phyloP scores from a whole-genome alignment of 2,329 filamentous ascomycete genomes.

The Metarhizium brunneum region DNA sequence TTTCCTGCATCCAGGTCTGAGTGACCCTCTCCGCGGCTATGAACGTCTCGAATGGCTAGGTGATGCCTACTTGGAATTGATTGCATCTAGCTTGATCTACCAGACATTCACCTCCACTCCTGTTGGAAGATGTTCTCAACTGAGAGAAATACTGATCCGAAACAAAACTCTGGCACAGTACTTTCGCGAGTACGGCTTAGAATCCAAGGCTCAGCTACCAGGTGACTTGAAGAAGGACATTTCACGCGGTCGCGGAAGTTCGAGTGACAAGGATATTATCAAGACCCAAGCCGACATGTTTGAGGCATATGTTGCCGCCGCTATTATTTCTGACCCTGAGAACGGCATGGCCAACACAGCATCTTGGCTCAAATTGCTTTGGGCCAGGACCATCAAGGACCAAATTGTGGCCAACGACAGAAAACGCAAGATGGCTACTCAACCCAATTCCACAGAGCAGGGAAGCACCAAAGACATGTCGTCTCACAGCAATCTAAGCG shows the following conservation, averaged over 20 bases:
- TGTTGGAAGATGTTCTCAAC: constrained; percentile 61
- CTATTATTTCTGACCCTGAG: constrained; percentile 57
- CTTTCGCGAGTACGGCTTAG: constrained; percentile 60
- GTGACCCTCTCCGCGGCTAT: constrained; percentile 38
- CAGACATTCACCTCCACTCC: constrained; percentile 56
- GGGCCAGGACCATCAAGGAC: constrained; percentile 54
- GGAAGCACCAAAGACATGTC: neutral
- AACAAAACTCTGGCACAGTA: constrained; percentile 70
- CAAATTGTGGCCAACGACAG: constrained; percentile 33
- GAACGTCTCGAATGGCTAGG: constrained; percentile 84
- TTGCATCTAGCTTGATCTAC: constrained; percentile 67
- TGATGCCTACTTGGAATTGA: constrained; percentile 74
- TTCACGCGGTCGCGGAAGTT: constrained; percentile 15
- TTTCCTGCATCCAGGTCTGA: constrained; percentile 55
- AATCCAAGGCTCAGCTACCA: constrained; percentile 52
- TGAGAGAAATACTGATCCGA: constrained; percentile 71
- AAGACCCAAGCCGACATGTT: constrained; percentile 84
- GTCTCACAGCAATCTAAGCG: constrained; percentile 1
- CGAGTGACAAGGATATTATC: constrained; percentile 42
- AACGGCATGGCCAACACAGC: constrained; percentile 53
- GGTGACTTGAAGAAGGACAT: constrained; percentile 25
- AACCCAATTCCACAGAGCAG: neutral
- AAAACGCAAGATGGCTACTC: neutral
- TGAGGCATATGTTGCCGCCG: constrained; percentile 78
- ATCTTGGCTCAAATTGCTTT: constrained; percentile 66